Conservation (phyloP, 176 grass and related monocot species). For the Neostapfia colusana region DNA sequence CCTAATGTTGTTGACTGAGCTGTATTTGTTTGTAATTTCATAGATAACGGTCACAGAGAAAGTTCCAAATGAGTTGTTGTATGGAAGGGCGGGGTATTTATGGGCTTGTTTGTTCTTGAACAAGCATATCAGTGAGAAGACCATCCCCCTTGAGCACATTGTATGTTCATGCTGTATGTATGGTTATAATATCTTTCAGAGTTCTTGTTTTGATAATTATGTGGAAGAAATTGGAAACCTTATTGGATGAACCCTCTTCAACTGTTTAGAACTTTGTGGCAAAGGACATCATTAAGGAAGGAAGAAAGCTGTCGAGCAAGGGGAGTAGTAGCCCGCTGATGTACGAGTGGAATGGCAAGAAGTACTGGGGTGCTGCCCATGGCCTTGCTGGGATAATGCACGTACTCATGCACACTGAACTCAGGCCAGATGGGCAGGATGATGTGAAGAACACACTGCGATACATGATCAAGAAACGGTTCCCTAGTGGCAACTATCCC, state of each 20-base stretch:
- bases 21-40: constrained; percentile 10
- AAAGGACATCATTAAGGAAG: constrained; percentile 74
- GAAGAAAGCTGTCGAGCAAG: constrained; percentile 59
- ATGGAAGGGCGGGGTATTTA: constrained; percentile 88
- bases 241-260: constrained; percentile 14
- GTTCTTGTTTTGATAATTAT: not conserved
- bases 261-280: constrained; percentile 50
- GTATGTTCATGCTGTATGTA: constrained; percentile 29
- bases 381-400: constrained; percentile 90
- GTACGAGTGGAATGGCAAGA: constrained; percentile 86
- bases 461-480: constrained; percentile 82
- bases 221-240: constrained; percentile 8
- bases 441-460: constrained; percentile 73
- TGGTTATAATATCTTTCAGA: constrained; percentile 9
- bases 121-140: constrained; percentile 63
- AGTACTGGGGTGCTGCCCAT: constrained; percentile 88
- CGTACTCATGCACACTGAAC: constrained; percentile 68
- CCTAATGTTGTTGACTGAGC: not conserved
- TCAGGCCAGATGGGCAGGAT: constrained; percentile 56
- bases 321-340: constrained; percentile 62
- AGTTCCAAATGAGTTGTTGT: constrained; percentile 75
- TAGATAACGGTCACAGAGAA: constrained; percentile 71
- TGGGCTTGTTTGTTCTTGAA: constrained; percentile 96
- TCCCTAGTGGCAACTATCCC: constrained; percentile 74
- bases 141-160: constrained; percentile 52